These are phyloP conservation scores for Cucumis melo DNA, from an alignment of 306 rosid genomes.

Conservation along the genomic window DNA sequence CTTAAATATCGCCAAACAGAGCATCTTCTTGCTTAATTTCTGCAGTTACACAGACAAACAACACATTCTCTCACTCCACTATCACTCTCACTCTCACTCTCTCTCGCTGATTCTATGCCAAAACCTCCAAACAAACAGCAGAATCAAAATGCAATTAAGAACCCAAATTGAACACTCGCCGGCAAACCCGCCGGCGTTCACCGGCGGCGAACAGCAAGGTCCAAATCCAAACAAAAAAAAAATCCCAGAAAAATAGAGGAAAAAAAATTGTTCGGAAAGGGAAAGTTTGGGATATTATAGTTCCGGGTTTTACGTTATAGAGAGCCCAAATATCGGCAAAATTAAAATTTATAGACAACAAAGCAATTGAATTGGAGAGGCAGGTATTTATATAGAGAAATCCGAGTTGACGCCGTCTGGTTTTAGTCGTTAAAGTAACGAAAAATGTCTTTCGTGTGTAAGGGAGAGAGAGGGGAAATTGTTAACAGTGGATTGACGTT, in stretches of 20 bases:
- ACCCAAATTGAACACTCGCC: background rate
- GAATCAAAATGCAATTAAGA: background rate
- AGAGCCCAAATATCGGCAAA: conserved; percentile 11
- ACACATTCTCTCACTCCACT: conserved; percentile 1
- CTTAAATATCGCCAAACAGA: background rate
- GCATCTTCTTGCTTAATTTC: conserved; percentile 1
- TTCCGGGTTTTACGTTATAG: conserved; percentile 10
- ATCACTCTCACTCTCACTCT: background rate
- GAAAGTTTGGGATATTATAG: conserved; percentile 11
- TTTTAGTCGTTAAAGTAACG: conserved; percentile 33
- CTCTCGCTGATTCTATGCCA: background rate
- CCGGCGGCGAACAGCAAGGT: background rate
- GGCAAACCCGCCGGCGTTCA: conserved; percentile 10
- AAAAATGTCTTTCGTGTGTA: conserved; percentile 19
- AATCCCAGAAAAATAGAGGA: background rate
- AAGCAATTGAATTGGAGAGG: conserved; percentile 1
- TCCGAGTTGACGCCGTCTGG: conserved; percentile 29
- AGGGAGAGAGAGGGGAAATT: background rate
- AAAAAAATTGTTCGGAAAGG: background rate
- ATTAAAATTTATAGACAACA: conserved; percentile 6
- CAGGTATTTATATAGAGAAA: conserved; percentile 35
- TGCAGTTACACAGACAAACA: background rate
- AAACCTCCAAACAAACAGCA: background rate
- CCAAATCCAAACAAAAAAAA: conserved; percentile 11
- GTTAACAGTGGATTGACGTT: conserved; percentile 11